phyloP scores from a whole-genome alignment of 2,329 filamentous ascomycete genomes.

The Aspergillus chevalieri region DNA sequence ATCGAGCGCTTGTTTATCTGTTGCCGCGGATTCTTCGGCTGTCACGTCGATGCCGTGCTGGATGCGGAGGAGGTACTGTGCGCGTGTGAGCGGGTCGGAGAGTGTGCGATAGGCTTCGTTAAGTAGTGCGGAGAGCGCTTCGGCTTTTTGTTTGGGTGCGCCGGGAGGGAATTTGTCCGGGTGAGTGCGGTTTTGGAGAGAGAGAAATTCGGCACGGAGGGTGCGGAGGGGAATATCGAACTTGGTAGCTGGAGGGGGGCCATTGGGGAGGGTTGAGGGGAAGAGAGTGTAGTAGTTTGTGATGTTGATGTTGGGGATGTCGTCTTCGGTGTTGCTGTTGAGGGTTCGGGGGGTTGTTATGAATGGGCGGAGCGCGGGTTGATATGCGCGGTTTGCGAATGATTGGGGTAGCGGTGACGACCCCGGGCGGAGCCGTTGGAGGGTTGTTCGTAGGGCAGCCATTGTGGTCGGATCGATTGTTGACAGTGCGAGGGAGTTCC shows the following conservation, averaged over 20 bases:
- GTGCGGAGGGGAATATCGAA: constrained; percentile 67
- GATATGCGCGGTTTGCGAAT: constrained; percentile 1
- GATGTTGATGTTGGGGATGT: constrained; percentile 25
- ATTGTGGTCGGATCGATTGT: background rate
- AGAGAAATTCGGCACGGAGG: constrained; percentile 79
- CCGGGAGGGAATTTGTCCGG: constrained; percentile 45
- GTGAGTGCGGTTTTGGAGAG: constrained; percentile 59
- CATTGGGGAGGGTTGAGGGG: constrained; percentile 66
- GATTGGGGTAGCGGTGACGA: too few species aligned
- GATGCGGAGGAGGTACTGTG: constrained; percentile 75
- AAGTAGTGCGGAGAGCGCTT: constrained; percentile 72
- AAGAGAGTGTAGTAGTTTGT: constrained; percentile 82
- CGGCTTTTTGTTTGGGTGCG: constrained; percentile 55
- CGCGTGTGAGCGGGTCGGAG: constrained; percentile 66
- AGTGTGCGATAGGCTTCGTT: constrained; percentile 91
- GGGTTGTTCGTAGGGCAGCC: background rate
- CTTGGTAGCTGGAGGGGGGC: constrained; percentile 68
- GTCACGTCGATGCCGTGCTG: constrained; percentile 64
- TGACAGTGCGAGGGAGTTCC: background rate
- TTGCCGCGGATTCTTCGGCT: constrained; percentile 64
- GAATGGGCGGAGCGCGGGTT: background rate
- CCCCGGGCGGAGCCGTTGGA: too few species aligned
- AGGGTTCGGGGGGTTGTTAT: constrained; percentile 5
- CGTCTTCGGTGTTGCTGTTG: constrained; percentile 2
- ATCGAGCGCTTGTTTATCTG: constrained; percentile 59